phyloP scores from a whole-genome alignment of 495 filamentous ascomycete genomes.

The Penicillium subrubescens region DNA sequence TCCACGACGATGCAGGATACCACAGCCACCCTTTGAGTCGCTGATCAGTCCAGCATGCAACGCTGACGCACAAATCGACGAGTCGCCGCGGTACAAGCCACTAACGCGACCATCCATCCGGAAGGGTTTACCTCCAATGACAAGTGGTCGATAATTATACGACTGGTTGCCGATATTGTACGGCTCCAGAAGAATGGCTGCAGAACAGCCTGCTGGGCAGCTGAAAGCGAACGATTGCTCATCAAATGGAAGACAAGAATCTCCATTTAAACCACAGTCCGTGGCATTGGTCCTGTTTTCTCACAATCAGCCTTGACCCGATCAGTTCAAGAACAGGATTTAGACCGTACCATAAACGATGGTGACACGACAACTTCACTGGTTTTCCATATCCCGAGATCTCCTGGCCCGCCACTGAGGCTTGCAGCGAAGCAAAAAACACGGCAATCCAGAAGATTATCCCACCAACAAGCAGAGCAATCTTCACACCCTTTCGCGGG shows the following conservation, averaged over 20 bases:
- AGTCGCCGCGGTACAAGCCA: constrained; percentile 72
- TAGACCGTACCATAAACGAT: constrained; percentile 53
- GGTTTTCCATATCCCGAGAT: constrained; percentile 65
- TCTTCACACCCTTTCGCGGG: constrained; percentile 54
- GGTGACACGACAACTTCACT: constrained; percentile 51
- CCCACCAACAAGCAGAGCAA: constrained; percentile 53
- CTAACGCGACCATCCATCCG: constrained; percentile 34
- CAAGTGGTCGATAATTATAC: constrained; percentile 62
- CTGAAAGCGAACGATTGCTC: constrained; percentile 67
- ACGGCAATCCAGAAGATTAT: constrained; percentile 65
- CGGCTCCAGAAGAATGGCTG: constrained; percentile 66
- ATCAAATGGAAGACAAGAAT: constrained; percentile 71
- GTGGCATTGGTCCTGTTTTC: constrained; percentile 46
- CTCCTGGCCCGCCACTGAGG: constrained; percentile 56
- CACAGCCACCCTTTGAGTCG: constrained; percentile 69
- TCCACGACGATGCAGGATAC: constrained; percentile 65
- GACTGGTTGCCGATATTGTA: constrained; percentile 69
- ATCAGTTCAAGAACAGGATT: not conserved
- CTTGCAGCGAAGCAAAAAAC: constrained; percentile 64
- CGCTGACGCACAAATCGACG: constrained; percentile 72
- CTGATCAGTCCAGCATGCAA: constrained; percentile 73
- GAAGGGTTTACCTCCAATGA: constrained; percentile 67
- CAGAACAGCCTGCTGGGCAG: constrained; percentile 70
- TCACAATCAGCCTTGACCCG: not conserved
- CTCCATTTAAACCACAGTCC: constrained; percentile 71